Conservation (phyloP, 2,329 filamentous ascomycete genomes). For the Fusarium gaditjirri region DNA sequence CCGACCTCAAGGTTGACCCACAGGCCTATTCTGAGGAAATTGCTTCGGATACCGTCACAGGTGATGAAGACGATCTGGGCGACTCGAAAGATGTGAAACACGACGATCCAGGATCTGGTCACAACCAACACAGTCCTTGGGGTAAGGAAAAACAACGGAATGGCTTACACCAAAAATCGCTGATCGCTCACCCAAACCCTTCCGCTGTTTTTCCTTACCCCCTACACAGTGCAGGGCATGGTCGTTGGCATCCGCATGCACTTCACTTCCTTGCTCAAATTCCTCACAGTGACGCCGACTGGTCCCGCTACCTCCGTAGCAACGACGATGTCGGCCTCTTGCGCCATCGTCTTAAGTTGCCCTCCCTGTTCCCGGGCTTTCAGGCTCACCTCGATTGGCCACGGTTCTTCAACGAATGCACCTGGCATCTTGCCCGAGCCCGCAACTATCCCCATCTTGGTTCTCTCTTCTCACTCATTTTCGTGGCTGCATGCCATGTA, state of each 20-base stretch:
- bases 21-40: neutral
- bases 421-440: neutral
- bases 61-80: neutral
- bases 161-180: too few species aligned
- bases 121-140: too few species aligned
- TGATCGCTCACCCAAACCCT: too few species aligned
- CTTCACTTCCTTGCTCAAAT: constrained; percentile 15
- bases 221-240: too few species aligned
- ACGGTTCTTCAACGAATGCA: constrained; percentile 16
- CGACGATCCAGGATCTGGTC: neutral
- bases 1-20: neutral
- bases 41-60: neutral
- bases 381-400: neutral
- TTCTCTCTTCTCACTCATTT: constrained; percentile 25
- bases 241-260: constrained; percentile 16
- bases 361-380: neutral
- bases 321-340: constrained; percentile 8
- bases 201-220: too few species aligned
- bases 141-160: too few species aligned
- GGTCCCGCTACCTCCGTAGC: constrained; percentile 15
- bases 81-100: neutral
- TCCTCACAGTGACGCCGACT: constrained; percentile 16
- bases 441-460: neutral
- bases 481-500: constrained; percentile 27
- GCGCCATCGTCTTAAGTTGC: constrained; percentile 12